A percentile compares a stretch with the other conserved stretches of the same genome.
Conservation (phyloP, 1,284 basidiomycete species). For the Farysia itapuensis region DNA sequence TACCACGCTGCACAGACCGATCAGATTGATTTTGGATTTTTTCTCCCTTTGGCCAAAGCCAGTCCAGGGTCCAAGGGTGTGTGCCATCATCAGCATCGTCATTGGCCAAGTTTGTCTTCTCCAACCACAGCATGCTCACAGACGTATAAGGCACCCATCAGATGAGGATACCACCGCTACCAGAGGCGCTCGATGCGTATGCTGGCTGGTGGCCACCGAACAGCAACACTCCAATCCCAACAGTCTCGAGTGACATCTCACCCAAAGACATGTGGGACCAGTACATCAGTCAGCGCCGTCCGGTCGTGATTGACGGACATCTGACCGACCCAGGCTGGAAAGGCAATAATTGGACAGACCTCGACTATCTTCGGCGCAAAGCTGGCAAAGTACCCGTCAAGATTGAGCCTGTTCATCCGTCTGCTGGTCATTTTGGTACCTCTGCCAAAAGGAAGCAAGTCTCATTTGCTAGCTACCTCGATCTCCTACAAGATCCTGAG, state of each 20-base stretch:
- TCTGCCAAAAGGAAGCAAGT: slow-evolving; percentile 34
- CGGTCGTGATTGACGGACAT: slow-evolving; percentile 49
- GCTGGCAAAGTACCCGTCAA: slow-evolving; percentile 50
- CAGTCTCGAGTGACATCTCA: slow-evolving; percentile 15
- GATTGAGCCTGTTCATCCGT: slow-evolving; percentile 53
- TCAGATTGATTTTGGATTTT: too few relatives aligned
- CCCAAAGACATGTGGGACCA: slow-evolving; percentile 43
- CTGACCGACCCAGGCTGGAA: slow-evolving; percentile 42
- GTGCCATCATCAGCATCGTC: too few relatives aligned
- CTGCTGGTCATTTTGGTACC: slow-evolving; percentile 50
- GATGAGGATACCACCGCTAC: slow-evolving; percentile 19
- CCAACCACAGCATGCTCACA: neutral
- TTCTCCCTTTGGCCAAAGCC: too few relatives aligned
- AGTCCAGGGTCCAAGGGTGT: too few relatives aligned
- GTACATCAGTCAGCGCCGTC: slow-evolving; percentile 45
- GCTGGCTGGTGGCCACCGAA: slow-evolving; percentile 14
- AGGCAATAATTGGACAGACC: slow-evolving; percentile 46
- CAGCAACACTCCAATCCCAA: slow-evolving; percentile 9
- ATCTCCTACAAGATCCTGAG: slow-evolving; percentile 31
- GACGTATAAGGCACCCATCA: neutral
- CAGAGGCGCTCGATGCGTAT: slow-evolving; percentile 18
- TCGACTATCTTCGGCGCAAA: slow-evolving; percentile 29
- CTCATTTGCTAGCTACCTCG: slow-evolving; percentile 39
- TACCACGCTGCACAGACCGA: neutral
- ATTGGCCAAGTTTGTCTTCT: too few relatives aligned